These are phyloP conservation scores for Neurospora sp. DNA, from an alignment of 495 filamentous ascomycete genomes.

Conservation along the genomic window DNA sequence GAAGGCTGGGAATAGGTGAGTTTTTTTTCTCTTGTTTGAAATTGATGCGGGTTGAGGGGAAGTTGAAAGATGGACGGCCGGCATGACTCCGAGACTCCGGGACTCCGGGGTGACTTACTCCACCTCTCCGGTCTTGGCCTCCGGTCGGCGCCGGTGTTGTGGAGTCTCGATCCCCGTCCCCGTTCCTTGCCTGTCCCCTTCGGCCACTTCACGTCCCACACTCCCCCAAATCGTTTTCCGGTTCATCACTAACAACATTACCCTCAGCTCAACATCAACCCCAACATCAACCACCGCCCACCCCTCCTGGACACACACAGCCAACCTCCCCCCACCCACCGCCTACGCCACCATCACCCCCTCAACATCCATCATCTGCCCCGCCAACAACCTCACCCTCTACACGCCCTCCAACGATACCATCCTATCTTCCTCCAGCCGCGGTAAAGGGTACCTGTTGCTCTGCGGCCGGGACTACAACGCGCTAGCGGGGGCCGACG, in stretches of 20 bases:
- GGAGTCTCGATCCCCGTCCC: not conserved
- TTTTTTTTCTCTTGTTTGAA: not conserved
- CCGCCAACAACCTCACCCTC: constrained; percentile 23
- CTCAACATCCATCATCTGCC: constrained; percentile 13
- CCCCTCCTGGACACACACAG: not conserved
- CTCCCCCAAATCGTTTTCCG: not conserved
- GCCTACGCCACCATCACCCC: constrained; percentile 1
- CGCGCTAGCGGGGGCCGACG: constrained; percentile 13
- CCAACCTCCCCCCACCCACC: constrained; percentile 7
- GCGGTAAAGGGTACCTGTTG: constrained; percentile 13
- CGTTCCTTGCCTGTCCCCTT: not conserved
- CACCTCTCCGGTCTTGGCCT: not conserved
- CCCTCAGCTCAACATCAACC: not conserved
- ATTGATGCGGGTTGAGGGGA: not conserved
- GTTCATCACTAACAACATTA: not conserved
- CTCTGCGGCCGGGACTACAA: constrained; percentile 29
- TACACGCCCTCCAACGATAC: constrained; percentile 12
- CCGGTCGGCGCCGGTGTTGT: no score
- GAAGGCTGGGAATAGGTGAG: constrained; percentile 1
- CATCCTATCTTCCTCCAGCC: not conserved
- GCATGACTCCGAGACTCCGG: no score
- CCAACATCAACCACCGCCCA: not conserved
- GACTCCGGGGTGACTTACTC: not conserved
- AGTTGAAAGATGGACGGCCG: not conserved
- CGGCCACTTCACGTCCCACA: not conserved